Percentiles rank a stretch among this genome's conserved stretches.
phyloP scores from a whole-genome alignment of 1,139 yeast species.

The Suhomyces atakaporum region DNA sequence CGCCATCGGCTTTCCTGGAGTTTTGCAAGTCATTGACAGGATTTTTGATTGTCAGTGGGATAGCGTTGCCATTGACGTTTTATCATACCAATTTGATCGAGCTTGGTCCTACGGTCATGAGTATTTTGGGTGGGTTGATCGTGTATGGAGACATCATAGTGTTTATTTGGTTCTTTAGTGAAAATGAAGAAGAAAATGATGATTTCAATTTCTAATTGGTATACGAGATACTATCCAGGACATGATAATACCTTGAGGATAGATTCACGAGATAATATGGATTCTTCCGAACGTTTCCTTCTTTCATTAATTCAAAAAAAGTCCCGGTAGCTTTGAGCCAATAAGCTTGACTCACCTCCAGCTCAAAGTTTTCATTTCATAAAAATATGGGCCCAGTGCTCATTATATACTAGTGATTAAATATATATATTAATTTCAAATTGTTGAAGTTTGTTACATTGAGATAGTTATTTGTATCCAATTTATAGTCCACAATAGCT shows the following conservation, averaged over 20 bases:
- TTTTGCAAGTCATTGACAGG: constrained; percentile 66
- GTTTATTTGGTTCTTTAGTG: constrained; percentile 69
- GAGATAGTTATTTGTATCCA: too few species aligned
- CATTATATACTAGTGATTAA: too few species aligned
- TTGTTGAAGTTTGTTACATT: too few species aligned
- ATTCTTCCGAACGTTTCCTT: too few species aligned
- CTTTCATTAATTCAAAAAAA: too few species aligned
- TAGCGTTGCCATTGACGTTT: constrained; percentile 64
- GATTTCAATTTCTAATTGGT: constrained; percentile 48
- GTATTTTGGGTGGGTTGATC: constrained; percentile 68
- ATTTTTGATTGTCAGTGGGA: constrained; percentile 65
- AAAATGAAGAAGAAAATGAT: constrained; percentile 53
- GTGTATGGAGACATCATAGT: constrained; percentile 72
- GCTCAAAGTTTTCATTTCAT: too few species aligned
- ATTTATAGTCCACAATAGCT: too few species aligned
- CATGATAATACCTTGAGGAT: constrained; percentile 1
- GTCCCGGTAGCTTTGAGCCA: too few species aligned
- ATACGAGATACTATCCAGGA: neutral
- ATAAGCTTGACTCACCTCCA: too few species aligned
- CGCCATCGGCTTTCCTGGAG: constrained; percentile 55
- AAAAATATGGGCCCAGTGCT: too few species aligned
- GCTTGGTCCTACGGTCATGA: constrained; percentile 61
- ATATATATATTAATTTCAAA: too few species aligned
- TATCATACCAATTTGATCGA: constrained; percentile 61
- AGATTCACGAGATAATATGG: too few species aligned